phyloP scores from a whole-genome alignment of 139 green algal species.

The Micractinium conductrix region DNA sequence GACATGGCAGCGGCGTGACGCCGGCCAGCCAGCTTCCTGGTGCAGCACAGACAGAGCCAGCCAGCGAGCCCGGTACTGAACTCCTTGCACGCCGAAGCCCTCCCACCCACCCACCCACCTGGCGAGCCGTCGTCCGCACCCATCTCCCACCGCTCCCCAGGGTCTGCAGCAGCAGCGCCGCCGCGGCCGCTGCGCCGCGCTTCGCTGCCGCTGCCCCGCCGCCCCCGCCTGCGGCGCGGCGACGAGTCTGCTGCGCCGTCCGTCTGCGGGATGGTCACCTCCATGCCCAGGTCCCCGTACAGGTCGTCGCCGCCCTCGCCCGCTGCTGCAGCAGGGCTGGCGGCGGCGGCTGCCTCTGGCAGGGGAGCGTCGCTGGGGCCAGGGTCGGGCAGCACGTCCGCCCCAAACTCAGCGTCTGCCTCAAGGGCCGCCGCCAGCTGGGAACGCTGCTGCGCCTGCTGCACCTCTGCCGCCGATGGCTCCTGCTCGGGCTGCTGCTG shows the following conservation, averaged over 20 bases:
- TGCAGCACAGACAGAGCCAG: too few relatives aligned
- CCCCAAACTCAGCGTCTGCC: not conserved
- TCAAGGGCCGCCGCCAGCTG: not conserved
- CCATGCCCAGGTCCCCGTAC: slow-evolving; percentile 1
- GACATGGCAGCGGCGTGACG: too few relatives aligned
- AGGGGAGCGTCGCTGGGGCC: not conserved
- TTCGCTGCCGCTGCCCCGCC: not conserved
- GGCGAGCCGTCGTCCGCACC: not conserved
- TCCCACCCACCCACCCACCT: not conserved
- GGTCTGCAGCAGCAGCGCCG: not conserved
- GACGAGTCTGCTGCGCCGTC: slow-evolving; percentile 25
- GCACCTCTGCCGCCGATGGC: too few relatives aligned
- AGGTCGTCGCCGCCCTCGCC: not conserved
- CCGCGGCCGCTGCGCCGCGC: too few relatives aligned
- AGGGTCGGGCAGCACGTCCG: not conserved
- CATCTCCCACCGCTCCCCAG: slow-evolving; percentile 29
- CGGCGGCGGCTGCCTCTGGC: not conserved
- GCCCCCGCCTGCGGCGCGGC: not conserved
- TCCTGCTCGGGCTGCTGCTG: not conserved
- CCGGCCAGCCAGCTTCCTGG: too few relatives aligned
- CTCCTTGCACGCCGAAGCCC: too few relatives aligned
- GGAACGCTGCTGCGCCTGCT: not conserved
- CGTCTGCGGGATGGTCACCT: not conserved
- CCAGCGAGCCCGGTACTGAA: too few relatives aligned
- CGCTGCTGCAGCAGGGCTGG: not conserved